Percentiles rank a stretch among this genome's conserved stretches.
Evolutionary conservation across 2,329 filamentous ascomycete species (phyloP).

Genomic region (Nemania diffusa): DNA sequence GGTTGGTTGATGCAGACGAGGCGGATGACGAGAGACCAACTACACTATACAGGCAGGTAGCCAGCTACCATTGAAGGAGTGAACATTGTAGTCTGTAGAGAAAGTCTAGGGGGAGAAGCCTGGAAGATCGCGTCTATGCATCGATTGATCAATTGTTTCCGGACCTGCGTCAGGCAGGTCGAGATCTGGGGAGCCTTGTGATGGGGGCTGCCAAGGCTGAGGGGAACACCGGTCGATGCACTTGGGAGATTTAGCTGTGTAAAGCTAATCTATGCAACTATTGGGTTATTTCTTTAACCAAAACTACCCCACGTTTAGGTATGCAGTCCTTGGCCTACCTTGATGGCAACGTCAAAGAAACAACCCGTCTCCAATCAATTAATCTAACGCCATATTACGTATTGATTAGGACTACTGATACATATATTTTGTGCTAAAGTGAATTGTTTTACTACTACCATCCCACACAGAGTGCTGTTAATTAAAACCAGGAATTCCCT

Average conservation of each 20-base stretch:
- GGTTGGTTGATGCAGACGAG: not conserved
- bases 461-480: no score
- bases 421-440: no score
- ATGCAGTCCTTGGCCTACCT: no score
- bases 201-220: constrained; percentile 28
- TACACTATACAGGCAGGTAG: constrained; percentile 28
- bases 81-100: constrained; percentile 36
- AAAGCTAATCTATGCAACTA: not conserved
- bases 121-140: constrained; percentile 15
- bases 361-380: not conserved
- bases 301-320: not conserved
- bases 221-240: constrained; percentile 4
- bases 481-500: no score
- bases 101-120: not conserved
- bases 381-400: not conserved
- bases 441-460: no score
- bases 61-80: constrained; percentile 36
- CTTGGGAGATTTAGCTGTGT: no score
- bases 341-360: not conserved
- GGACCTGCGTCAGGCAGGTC: not conserved
- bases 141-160: constrained; percentile 17
- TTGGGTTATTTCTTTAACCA: not conserved
- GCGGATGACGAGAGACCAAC: not conserved
- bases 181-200: constrained; percentile 20
- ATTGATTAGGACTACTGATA: not conserved